A percentile compares a stretch with the other conserved stretches of the same genome.
These are phyloP conservation scores for Cetradonia linearis DNA, from an alignment of 495 filamentous ascomycete genomes.

Conservation along the genomic window DNA sequence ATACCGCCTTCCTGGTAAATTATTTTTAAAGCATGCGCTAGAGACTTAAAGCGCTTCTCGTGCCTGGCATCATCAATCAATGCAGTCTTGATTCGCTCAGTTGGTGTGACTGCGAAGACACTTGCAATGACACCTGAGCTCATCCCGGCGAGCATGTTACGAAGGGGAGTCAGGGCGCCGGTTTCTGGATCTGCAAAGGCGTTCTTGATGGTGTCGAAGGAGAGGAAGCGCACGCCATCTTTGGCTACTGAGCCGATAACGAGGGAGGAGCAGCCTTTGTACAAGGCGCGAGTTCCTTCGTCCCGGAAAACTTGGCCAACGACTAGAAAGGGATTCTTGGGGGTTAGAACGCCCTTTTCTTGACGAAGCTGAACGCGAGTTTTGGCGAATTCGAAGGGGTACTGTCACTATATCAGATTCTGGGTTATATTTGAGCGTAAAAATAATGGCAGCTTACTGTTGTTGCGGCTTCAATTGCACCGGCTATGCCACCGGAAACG, in stretches of 20 bases:
- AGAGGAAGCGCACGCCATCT: slow-evolving; percentile 55
- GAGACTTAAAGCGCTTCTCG: slow-evolving; percentile 40
- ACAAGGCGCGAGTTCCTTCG: slow-evolving; percentile 49
- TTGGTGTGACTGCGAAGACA: slow-evolving; percentile 52
- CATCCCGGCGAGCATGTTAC: slow-evolving; percentile 54
- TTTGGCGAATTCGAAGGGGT: slow-evolving; percentile 62
- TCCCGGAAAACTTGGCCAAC: slow-evolving; percentile 38
- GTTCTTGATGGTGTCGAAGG: slow-evolving; percentile 55
- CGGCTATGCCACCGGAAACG: slow-evolving; percentile 44
- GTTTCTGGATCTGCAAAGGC: slow-evolving; percentile 46
- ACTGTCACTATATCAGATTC: slow-evolving; percentile 20
- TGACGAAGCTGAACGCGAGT: slow-evolving; percentile 50
- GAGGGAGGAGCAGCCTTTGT: slow-evolving; percentile 54
- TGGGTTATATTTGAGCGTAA: background rate
- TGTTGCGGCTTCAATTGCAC: slow-evolving; percentile 43
- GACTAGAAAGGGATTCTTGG: slow-evolving; percentile 45
- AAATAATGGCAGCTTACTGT: slow-evolving; percentile 30
- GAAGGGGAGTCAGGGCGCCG: slow-evolving; percentile 42
- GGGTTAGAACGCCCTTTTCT: slow-evolving; percentile 31
- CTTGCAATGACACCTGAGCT: slow-evolving; percentile 48
- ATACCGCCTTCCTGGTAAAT: slow-evolving; percentile 43
- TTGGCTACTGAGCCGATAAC: slow-evolving; percentile 54
- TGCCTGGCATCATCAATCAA: slow-evolving; percentile 56
- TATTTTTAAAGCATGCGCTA: slow-evolving; percentile 39
- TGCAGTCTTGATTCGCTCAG: slow-evolving; percentile 58